These are phyloP conservation scores for Warburgia ugandensis DNA, from an alignment of 164 flowering plant genomes.

Conservation along the genomic window DNA sequence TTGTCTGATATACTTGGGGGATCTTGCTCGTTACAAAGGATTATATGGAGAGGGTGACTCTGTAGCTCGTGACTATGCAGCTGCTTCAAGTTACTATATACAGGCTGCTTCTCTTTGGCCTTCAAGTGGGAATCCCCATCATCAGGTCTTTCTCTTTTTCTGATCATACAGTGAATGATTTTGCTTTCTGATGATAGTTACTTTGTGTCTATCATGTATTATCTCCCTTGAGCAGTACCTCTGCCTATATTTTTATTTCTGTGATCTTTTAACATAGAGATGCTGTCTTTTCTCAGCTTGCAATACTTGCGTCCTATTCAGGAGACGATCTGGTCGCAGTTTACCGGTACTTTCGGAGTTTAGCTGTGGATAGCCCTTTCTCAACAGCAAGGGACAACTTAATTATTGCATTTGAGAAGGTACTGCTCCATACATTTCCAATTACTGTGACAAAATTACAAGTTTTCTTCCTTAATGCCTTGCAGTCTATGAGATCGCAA, in stretches of 20 bases:
- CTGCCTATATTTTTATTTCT: no score
- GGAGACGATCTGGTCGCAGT: constrained; percentile 78
- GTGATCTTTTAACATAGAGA: no score
- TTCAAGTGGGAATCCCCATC: constrained; percentile 95
- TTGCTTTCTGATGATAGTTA: no score
- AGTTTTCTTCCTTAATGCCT: neutral
- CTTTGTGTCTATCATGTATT: neutral
- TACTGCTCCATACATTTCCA: constrained; percentile 12
- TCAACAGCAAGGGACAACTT: constrained; percentile 90
- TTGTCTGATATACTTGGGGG: constrained; percentile 93
- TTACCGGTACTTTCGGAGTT: constrained; percentile 86
- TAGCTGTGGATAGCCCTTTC: constrained; percentile 80
- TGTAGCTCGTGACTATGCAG: constrained; percentile 66
- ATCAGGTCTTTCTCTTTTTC: constrained; percentile 55
- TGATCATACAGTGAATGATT: neutral
- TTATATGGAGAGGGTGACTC: constrained; percentile 87
- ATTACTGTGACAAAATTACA: neutral
- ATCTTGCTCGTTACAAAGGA: constrained; percentile 90
- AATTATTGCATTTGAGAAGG: constrained; percentile 97
- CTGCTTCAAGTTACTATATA: constrained; percentile 88
- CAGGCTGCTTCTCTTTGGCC: constrained; percentile 88
- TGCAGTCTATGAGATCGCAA: no score
- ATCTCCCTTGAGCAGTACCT: no score
- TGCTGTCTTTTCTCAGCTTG: no score
- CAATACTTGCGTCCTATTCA: constrained; percentile 81